A percentile compares a stretch with the other conserved stretches of the same genome.
Evolutionary conservation across 2,329 filamentous ascomycete genomes (phyloP).

Genomic region (Alternaria metachromatica): DNA sequence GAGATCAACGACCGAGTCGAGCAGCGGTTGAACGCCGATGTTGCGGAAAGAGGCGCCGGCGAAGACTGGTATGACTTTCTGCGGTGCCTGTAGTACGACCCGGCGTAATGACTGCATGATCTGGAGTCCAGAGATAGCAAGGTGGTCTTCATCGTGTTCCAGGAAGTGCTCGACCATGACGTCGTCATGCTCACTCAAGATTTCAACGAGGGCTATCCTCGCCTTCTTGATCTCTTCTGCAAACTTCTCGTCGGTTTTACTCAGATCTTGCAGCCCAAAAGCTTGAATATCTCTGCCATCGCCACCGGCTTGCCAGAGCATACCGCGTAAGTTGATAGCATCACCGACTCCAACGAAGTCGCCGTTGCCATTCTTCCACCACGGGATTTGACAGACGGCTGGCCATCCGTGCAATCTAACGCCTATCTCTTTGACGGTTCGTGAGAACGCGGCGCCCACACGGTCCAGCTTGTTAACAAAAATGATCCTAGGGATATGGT

Average conservation of each 20-base stretch:
- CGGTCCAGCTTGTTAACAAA: slow-evolving; percentile 88
- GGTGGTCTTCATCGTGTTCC: slow-evolving; percentile 74
- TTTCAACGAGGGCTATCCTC: slow-evolving; percentile 78
- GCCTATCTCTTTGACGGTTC: slow-evolving; percentile 85
- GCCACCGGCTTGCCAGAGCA: slow-evolving; percentile 73
- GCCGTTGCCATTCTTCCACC: slow-evolving; percentile 79
- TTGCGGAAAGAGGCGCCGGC: slow-evolving; percentile 93
- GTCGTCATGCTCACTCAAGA: slow-evolving; percentile 88
- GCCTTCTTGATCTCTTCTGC: slow-evolving; percentile 75
- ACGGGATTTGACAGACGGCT: slow-evolving; percentile 91
- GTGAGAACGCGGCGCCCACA: slow-evolving; percentile 80
- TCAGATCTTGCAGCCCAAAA: slow-evolving; percentile 62
- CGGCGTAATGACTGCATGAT: slow-evolving; percentile 78
- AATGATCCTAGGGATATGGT: slow-evolving; percentile 81
- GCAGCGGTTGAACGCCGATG: slow-evolving; percentile 88
- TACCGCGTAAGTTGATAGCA: slow-evolving; percentile 74
- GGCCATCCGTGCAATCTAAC: slow-evolving; percentile 82
- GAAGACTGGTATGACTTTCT: slow-evolving; percentile 82
- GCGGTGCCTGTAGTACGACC: slow-evolving; percentile 71
- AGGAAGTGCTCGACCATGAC: slow-evolving; percentile 83
- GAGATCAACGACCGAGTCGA: slow-evolving; percentile 88
- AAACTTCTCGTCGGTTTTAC: slow-evolving; percentile 57
- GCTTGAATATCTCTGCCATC: slow-evolving; percentile 69
- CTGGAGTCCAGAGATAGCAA: slow-evolving; percentile 68
- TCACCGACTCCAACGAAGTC: slow-evolving; percentile 85